Evolutionary conservation across 2,329 filamentous ascomycete genomes (phyloP), one percentile per base, ranked within the genome.

Genomic region (Exophiala alcalophila): DNA sequence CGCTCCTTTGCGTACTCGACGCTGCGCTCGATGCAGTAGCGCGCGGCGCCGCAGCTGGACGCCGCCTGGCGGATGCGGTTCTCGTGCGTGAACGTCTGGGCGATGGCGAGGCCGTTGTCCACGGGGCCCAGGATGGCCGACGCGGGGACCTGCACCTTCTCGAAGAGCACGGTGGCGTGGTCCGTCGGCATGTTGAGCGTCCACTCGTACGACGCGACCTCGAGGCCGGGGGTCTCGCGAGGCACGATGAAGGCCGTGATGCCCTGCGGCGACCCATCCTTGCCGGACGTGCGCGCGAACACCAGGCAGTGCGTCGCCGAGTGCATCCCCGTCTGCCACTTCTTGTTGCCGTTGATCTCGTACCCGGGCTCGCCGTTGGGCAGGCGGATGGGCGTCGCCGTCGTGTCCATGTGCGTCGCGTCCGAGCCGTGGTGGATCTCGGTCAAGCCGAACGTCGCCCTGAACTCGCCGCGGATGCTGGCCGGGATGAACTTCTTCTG

Each of bases 111-210:
- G 7, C 78, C 78, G 29, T 70, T 65, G 48, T 76, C 72, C 7
- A 74, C 52, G 1, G 66, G 63, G 0, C 78, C 78, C 1, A 82
- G 64, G 23, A 80, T 63, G 2, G 74, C 66, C 14, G 66, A 68
- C 10, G 65, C 62, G 0, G 78, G 75, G 1, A 81, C 74, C 55
- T 67, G 74, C n/a, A 80, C 78, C 42, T 74, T 61, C n/a, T 69
- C 69, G 30, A 82, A 63, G 2, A 70, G 68, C 26, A 82, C 65
- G 1, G 77, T 81, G 2, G 78, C 78, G 56, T 82, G 78, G 57
- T 83, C 78, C 4, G 78, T 81, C 0, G 78, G 78, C 78, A 82
- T 83, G 54, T 82, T 82, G 38, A 81, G 70, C 1, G 78, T 82
- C 76, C 77, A 82, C 60, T 82, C 73, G 52, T 78, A 82, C 25